These are phyloP conservation scores for Somion occarium DNA, from an alignment of 1,284 basidiomycete species.

Conservation along the genomic window DNA sequence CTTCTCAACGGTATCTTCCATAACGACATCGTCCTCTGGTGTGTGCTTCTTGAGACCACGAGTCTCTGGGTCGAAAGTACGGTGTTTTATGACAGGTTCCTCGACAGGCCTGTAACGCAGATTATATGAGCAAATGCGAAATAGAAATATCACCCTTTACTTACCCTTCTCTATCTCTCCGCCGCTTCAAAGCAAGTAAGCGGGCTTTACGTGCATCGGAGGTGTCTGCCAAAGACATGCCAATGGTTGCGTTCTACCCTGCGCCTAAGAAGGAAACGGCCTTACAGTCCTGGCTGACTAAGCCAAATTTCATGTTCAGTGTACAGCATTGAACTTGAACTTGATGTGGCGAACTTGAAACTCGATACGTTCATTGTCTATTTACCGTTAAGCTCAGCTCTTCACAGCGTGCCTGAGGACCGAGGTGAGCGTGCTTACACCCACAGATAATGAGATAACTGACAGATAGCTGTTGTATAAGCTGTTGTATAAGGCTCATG, in stretches of 20 bases:
- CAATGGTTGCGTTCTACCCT: conserved; percentile 2
- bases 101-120: conserved; percentile 15
- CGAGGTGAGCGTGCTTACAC: too few species aligned
- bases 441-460: too few species aligned
- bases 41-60: conserved; percentile 68
- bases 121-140: conserved; percentile 28
- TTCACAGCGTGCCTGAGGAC: too few species aligned
- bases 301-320: conserved; percentile 7
- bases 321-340: not conserved
- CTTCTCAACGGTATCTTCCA: conserved; percentile 86
- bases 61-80: conserved; percentile 85
- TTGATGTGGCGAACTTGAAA: not conserved
- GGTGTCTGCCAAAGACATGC: conserved; percentile 79
- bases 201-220: conserved; percentile 86
- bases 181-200: conserved; percentile 74
- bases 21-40: conserved; percentile 45
- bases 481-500: not conserved
- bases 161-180: conserved; percentile 60
- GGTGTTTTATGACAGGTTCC: conserved; percentile 64
- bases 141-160: conserved; percentile 29
- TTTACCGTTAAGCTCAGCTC: too few species aligned
- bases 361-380: too few species aligned
- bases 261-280: not conserved
- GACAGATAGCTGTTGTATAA: too few species aligned
- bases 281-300: conserved; percentile 12